Conservation (phyloP, 2,329 filamentous ascomycete genomes). For the Xylaria sp. region DNA sequence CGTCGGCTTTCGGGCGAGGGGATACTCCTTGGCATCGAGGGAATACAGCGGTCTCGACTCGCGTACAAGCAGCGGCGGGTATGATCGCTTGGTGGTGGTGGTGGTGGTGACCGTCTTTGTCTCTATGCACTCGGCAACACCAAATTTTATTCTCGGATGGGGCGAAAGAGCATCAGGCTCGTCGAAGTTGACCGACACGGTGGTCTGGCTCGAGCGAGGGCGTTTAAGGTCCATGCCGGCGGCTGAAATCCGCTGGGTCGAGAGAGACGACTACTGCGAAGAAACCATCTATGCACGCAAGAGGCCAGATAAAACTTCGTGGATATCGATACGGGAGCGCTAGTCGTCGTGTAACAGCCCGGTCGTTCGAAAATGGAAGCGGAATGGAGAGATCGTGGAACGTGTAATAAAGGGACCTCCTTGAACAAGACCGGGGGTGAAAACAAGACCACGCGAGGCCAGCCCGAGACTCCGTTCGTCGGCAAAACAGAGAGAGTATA, state of each 20-base stretch:
- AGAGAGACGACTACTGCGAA: conserved; percentile 26
- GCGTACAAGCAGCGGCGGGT: conserved; percentile 84
- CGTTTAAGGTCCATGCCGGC: conserved; percentile 42
- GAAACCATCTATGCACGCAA: conserved; percentile 35
- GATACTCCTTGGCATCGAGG: conserved; percentile 90
- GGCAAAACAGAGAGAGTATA: conserved; percentile 5
- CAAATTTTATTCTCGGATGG: conserved; percentile 62
- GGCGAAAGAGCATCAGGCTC: conserved; percentile 54
- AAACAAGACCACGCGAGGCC: conserved; percentile 32
- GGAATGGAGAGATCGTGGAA: conserved; percentile 25
- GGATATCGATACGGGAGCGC: conserved; percentile 7
- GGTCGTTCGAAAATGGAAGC: conserved; percentile 4
- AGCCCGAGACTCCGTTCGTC: conserved; percentile 7
- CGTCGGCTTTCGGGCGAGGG: conserved; percentile 83
- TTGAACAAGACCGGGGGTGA: conserved; percentile 12
- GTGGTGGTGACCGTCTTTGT: conserved; percentile 86
- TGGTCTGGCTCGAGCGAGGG: conserved; percentile 56
- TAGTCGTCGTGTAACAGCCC: conserved; percentile 10
- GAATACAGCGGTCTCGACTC: conserved; percentile 75
- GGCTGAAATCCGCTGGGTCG: conserved; percentile 35
- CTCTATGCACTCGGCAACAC: conserved; percentile 73
- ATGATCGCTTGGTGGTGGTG: conserved; percentile 85
- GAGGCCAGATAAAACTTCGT: background rate
- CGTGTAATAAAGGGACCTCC: conserved; percentile 17
- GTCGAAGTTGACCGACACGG: conserved; percentile 61